These are phyloP conservation scores for Myxozyma melibiosi DNA, from an alignment of 805 yeast species.

Conservation along the genomic window DNA sequence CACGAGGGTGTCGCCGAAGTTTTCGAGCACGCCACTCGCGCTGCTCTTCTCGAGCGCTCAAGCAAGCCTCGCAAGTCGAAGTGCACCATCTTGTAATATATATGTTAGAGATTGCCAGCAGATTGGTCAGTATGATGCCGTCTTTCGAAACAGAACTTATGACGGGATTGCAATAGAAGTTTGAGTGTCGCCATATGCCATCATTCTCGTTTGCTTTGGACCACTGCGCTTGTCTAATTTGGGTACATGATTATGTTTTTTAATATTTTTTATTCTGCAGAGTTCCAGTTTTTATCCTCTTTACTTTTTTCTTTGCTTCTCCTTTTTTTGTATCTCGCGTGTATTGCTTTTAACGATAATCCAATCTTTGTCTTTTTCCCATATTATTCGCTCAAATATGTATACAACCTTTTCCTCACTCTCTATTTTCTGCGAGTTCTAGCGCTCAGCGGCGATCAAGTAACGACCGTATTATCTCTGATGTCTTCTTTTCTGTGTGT, in stretches of 20 bases:
- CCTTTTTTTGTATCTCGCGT: background rate
- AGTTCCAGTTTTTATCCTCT: background rate
- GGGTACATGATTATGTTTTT: slow-evolving; percentile 10
- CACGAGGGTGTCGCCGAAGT: slow-evolving; percentile 92
- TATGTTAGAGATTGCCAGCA: slow-evolving; percentile 5
- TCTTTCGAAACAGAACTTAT: slow-evolving; percentile 5
- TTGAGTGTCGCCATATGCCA: too few species aligned
- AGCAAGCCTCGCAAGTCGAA: slow-evolving; percentile 47
- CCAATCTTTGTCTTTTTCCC: slow-evolving; percentile 27
- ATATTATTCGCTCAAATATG: slow-evolving; percentile 8
- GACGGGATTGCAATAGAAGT: background rate
- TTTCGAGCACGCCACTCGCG: slow-evolving; percentile 89
- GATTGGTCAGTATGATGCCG: slow-evolving; percentile 2
- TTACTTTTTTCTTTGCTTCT: background rate
- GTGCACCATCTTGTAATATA: slow-evolving; percentile 63
- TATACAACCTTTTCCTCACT: background rate
- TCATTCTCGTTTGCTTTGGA: background rate
- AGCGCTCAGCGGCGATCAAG: too few species aligned
- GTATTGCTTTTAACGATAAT: slow-evolving; percentile 26
- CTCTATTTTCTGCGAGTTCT: too few species aligned
- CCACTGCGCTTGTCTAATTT: background rate
- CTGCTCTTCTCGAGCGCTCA: slow-evolving; percentile 72
- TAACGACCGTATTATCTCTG: too few species aligned
- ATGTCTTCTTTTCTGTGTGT: too few species aligned
- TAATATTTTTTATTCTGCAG: background rate